Evolutionary conservation across 768 basidiomycete genomes (phyloP).

Genomic region (Boletus tylopilopsis): DNA sequence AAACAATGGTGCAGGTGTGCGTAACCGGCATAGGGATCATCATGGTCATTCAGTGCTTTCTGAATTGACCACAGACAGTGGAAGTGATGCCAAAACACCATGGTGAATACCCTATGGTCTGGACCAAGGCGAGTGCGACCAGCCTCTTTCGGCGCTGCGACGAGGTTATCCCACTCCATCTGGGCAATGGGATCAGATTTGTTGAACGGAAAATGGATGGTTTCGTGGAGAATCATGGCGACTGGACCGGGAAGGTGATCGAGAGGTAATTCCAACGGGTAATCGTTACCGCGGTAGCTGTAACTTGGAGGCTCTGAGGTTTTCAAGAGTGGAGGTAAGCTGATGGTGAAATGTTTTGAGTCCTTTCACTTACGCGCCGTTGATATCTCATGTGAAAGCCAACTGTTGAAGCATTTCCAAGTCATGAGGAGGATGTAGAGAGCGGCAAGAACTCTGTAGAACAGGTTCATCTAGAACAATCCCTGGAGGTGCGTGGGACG

Average conservation of each 20-base stretch:
- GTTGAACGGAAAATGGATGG: background rate
- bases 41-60: conserved; percentile 1
- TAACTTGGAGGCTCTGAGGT: no score
- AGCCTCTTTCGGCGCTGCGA: conserved; percentile 4
- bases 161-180: conserved; percentile 8
- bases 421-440: background rate
- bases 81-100: conserved; percentile 10
- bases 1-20: conserved; percentile 6
- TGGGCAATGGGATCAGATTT: background rate
- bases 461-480: conserved; percentile 2
- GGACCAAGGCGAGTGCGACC: conserved; percentile 12
- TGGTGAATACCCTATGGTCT: conserved; percentile 9
- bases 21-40: background rate
- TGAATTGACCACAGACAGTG: conserved; percentile 15
- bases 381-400: background rate
- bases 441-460: background rate
- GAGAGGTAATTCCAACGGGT: background rate
- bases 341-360: no score
- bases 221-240: conserved; percentile 6
- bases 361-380: background rate
- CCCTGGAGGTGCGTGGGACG: no score
- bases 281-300: no score
- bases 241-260: background rate
- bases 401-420: background rate
- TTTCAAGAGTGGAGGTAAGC: no score